Evolutionary conservation across 768 basidiomycete genomes (phyloP).

Genomic region (Sistotremastrum niveocremeum): DNA sequence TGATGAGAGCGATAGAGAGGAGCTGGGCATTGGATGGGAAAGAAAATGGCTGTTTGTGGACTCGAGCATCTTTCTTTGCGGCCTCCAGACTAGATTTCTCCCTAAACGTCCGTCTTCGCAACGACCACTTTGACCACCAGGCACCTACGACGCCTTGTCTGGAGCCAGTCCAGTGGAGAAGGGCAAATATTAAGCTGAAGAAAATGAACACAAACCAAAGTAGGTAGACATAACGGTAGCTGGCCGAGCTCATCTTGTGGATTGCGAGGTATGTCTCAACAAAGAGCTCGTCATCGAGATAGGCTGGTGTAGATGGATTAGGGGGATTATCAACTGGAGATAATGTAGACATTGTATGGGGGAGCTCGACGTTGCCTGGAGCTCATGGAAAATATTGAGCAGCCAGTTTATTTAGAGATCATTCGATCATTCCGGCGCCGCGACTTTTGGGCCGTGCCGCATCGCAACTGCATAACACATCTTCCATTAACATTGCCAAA

Average conservation of each 20-base stretch:
- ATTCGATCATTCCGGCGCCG: no score
- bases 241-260: constrained; percentile 38
- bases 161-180: constrained; percentile 30
- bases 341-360: no score
- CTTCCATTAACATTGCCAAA: no score
- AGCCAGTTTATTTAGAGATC: no score
- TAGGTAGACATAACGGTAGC: constrained; percentile 42
- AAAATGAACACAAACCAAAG: constrained; percentile 42
- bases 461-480: no score
- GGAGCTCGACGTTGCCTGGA: no score
- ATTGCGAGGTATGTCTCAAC: constrained; percentile 42
- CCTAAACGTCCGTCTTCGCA: constrained; percentile 46
- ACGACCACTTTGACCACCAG: constrained; percentile 42
- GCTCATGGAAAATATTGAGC: no score
- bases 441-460: no score
- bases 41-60: constrained; percentile 28
- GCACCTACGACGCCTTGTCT: constrained; percentile 27
- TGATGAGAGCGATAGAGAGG: constrained; percentile 32
- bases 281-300: constrained; percentile 34
- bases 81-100: constrained; percentile 28
- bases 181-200: constrained; percentile 25
- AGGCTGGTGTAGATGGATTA: constrained; percentile 31
- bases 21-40: constrained; percentile 56
- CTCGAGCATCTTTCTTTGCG: constrained; percentile 19
- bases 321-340: constrained; percentile 6